Evolutionary conservation across 106 monocot genomes (phyloP), one percentile per base, ranked within the genome.

Genomic region (Phalaenopsis equestris): DNA sequence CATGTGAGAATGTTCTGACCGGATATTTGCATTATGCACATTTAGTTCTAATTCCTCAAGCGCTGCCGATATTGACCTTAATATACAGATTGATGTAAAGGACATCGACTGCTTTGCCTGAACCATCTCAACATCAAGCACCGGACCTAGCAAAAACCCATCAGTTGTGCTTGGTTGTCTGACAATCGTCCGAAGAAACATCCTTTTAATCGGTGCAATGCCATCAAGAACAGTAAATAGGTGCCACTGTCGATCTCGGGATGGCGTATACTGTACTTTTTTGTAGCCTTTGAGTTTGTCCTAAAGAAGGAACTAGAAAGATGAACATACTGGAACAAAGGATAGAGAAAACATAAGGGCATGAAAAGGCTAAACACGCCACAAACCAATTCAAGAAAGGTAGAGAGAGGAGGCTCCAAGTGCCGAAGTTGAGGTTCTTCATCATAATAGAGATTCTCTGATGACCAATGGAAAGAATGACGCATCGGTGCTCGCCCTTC

Each of bases 241-340:
- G 82, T 95, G 99, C 99, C 99, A 99, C 79, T 99, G 99, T 8
- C 99, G 87, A 82, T 99, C 99, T 8, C 99, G 84, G 72, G 99
- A 99, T 68, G 99, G 93, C 42, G 91, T 99, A 81, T 99, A 95
- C 73, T 93, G 87, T 65, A 99, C 84, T 68, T 87, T 95, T 56
- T 80, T 83, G 64, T 90, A 99, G 41, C 89, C 99, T 79, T 99
- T 95, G 39, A 99, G 84, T 80, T 99, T 99, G 55, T 90, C 88
- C 95, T 99, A 84, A 78, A 75, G 61, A 21, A 80, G 30, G 45
- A 17, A 48, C 58, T 16, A 75, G 10, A 85, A 39, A 21, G 58
- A 67, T 45, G 42, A 67, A 61, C 17, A 48, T 52, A 76, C 30
- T 6, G 56, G 8, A 56, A 72, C 6, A 3, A 37, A 74, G n/a